Conservation (phyloP, 768 basidiomycete species). For the Amanita jacksonii region DNA sequence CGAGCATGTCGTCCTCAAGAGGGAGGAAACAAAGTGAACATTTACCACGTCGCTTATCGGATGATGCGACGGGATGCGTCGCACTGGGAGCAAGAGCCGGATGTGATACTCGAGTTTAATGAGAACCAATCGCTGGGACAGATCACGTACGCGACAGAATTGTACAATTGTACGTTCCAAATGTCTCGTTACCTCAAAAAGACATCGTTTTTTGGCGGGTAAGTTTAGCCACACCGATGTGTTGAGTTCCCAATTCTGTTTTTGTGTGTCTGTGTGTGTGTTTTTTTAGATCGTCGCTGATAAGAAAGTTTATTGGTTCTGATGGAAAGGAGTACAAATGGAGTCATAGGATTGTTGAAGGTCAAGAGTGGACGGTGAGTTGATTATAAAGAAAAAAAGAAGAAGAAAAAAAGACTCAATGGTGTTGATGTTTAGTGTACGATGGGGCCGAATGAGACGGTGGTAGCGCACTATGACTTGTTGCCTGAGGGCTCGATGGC, state of each 20-base stretch:
- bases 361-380: slow-evolving; percentile 73
- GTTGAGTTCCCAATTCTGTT: no score
- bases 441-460: slow-evolving; percentile 33
- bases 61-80: slow-evolving; percentile 49
- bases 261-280: no score
- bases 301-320: slow-evolving; percentile 56
- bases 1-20: slow-evolving; percentile 42
- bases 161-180: slow-evolving; percentile 33
- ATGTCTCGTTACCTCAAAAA: slow-evolving; percentile 61
- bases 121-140: slow-evolving; percentile 50
- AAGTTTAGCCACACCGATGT: slow-evolving; percentile 16
- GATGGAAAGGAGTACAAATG: slow-evolving; percentile 68
- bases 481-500: slow-evolving; percentile 42
- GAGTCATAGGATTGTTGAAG: slow-evolving; percentile 42
- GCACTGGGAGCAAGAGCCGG: slow-evolving; percentile 42
- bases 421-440: slow-evolving; percentile 37
- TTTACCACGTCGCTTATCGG: slow-evolving; percentile 60
- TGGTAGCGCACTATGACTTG: slow-evolving; percentile 61
- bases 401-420: not conserved
- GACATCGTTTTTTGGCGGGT: slow-evolving; percentile 60
- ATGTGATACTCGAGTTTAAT: slow-evolving; percentile 51
- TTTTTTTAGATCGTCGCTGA: slow-evolving; percentile 40
- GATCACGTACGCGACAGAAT: slow-evolving; percentile 39
- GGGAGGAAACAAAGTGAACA: slow-evolving; percentile 34
- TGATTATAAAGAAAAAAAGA: no score